Base-by-base conservation (phyloP, 441 rosid genomes). In the Bocquillonia castaneifolia region DNA sequence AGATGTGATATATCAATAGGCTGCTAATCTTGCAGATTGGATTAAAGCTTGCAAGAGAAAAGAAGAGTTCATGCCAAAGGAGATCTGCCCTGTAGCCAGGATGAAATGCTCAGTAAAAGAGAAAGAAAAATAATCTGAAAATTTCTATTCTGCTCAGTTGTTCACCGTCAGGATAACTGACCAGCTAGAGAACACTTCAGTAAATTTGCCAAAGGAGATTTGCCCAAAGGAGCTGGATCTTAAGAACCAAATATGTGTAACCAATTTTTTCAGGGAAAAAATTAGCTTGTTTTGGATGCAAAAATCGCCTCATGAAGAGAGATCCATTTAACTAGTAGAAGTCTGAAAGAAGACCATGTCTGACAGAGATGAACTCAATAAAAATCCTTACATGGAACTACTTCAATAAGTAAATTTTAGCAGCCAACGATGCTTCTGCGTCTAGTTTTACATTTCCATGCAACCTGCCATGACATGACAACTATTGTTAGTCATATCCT, bases 131-230 rank as follows among this genome's bases (percentile, higher is more conserved):
- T 42, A 18, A 29, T 25, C 14, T 7, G 12, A 25, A 67, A 68
- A 56, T 52, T 36, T 54, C 55, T 36, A 66, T 66, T 57, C 66
- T 56, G 68, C 66, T 52, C 12, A 54, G 68, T 28, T 32, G 67
- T 66, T 73, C 79, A 68, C 64, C 58, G 61, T 63, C 54, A 64
- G 63, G 68, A 69, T 74, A 69, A 65, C 67, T 67, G 48, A 76
- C 59, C 28, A 72, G 73, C 68, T 45, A 65, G 63, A 78, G 47
- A 70, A 68, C 63, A 78, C 68, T 60, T 63, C 18, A 22, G 64
- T 40, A 75, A 68, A 44, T 68, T 69, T 78, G 83, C 90, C 88
- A 85, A 88, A 82, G 82, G 81, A 86, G 89, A 85, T 83, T 75
- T 86, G 81, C 85, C 89, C 87, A n/a, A 53, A 60, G 63, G 73